Base-by-base conservation (phyloP, 176 grass and related monocot species). In the Miscanthus lutarioriparius region DNA sequence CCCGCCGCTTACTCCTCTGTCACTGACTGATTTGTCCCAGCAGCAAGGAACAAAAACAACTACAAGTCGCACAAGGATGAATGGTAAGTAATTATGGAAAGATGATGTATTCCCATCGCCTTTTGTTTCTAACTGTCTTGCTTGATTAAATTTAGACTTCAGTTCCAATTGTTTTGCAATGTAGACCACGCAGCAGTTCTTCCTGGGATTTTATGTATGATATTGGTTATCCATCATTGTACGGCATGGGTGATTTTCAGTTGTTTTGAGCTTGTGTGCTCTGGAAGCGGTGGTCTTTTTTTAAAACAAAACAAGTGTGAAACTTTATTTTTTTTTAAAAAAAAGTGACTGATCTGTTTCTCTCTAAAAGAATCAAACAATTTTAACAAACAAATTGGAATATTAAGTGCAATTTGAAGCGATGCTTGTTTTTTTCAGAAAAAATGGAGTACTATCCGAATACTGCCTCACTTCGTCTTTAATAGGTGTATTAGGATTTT, bases 1-100 rank as follows among this genome's bases (percentile, higher is more conserved):
- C 22, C 89, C 78, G 0, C 84, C 87, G 43, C 49, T 87, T 10
- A 91, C 84, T 61, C 89, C 87, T 20, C 69, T 85, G 65, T 85
- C 90, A 80, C 66, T 86, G 30, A 33, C 70, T 47, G 81, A 73
- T 85, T 39, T 79, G 19, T 85, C 74, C 67, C 79, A 39, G 48
- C 73, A 82, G 49, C 80, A 84, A 44, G 54, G 84, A 75, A 54
- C 82, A 72, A 83, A 89, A 91, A 56, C 56, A 76, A 53, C 26
- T 75, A 53, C 64, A 77, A 58, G 41, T 45, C 63, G 27, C 61
- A 85, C 47, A 68, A 80, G 67, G 66, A 81, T 58, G 63, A 87
- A 88, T 82, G 71, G 83, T 92, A 91, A 85, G 80, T 90, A 62
- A 45, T 28, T 27, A 67, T 25, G 49, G 32, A 43, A 22, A 56